These are phyloP conservation scores for Plantago elongata DNA, from an alignment of 257 asterid genomes.

Conservation along the genomic window DNA sequence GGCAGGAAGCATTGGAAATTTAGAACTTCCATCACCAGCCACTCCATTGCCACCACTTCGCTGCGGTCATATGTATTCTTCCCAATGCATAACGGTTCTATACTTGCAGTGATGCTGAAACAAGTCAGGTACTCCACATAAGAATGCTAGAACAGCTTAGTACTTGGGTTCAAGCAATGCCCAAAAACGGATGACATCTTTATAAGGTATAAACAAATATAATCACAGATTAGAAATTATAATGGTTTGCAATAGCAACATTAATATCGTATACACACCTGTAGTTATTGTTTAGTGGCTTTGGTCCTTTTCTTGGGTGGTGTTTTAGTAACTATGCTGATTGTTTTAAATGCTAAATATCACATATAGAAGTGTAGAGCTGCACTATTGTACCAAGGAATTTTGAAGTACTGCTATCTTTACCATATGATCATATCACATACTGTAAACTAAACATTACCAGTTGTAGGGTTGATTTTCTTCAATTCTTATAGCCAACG, in stretches of 20 bases:
- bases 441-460: constrained; percentile 25
- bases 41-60: constrained; percentile 99
- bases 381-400: neutral
- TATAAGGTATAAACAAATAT: no score
- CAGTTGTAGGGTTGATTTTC: constrained; percentile 92
- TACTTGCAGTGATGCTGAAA: constrained; percentile 42
- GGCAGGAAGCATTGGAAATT: constrained; percentile 87
- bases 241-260: no score
- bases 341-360: neutral
- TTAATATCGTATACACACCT: no score
- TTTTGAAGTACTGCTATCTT: neutral
- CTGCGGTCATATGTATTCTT: constrained; percentile 49
- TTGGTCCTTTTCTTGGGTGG: neutral
- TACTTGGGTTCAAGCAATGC: neutral
- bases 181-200: no score
- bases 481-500: constrained; percentile 89
- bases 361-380: neutral
- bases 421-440: neutral
- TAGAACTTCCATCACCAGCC: constrained; percentile 94
- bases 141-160: neutral
- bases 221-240: no score
- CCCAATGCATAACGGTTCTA: constrained; percentile 55
- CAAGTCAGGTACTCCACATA: neutral
- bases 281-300: neutral
- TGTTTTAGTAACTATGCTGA: neutral